A percentile compares a stretch with the other conserved stretches of the same genome.
These are phyloP conservation scores for Scytalidium lignicola DNA, from an alignment of 2,329 filamentous ascomycete genomes.

Conservation along the genomic window DNA sequence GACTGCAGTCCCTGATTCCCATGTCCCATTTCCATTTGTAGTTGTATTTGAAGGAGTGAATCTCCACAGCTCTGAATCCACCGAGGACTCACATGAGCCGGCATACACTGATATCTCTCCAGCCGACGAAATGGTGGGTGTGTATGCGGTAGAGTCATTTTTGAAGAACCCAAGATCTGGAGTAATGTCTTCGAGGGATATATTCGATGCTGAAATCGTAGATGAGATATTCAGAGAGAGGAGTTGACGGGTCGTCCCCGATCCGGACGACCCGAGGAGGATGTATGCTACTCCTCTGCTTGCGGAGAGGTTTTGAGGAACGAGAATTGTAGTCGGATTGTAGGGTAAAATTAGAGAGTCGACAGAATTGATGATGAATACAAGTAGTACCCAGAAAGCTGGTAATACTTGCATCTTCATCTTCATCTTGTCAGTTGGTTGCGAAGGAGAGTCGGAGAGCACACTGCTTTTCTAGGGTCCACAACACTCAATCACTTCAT, in stretches of 20 bases:
- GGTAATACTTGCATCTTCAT: constrained; percentile 5
- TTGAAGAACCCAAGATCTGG: constrained; percentile 59
- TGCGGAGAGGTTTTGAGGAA: constrained; percentile 42
- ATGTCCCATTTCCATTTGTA: constrained; percentile 45
- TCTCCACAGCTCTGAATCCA: constrained; percentile 59
- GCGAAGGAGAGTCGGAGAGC: constrained; percentile 2
- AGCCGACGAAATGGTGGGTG: constrained; percentile 59
- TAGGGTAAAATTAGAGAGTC: constrained; percentile 59
- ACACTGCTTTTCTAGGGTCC: background rate
- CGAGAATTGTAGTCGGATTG: constrained; percentile 68
- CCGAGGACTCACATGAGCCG: constrained; percentile 61
- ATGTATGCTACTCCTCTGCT: constrained; percentile 60
- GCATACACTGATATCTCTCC: constrained; percentile 70
- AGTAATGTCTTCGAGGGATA: constrained; percentile 45
- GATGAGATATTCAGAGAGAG: constrained; percentile 61
- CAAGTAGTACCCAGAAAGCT: constrained; percentile 14
- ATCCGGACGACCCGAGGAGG: constrained; percentile 44
- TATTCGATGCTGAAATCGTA: constrained; percentile 42
- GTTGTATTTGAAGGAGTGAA: constrained; percentile 46
- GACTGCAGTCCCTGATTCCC: constrained; percentile 40
- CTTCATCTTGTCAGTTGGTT: constrained; percentile 19
- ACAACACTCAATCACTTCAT: background rate
- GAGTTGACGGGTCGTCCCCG: constrained; percentile 38
- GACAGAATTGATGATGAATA: constrained; percentile 5
- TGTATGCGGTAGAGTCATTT: constrained; percentile 52